Evolutionary conservation across 768 basidiomycete genomes (phyloP).

Genomic region (Bullera alba): DNA sequence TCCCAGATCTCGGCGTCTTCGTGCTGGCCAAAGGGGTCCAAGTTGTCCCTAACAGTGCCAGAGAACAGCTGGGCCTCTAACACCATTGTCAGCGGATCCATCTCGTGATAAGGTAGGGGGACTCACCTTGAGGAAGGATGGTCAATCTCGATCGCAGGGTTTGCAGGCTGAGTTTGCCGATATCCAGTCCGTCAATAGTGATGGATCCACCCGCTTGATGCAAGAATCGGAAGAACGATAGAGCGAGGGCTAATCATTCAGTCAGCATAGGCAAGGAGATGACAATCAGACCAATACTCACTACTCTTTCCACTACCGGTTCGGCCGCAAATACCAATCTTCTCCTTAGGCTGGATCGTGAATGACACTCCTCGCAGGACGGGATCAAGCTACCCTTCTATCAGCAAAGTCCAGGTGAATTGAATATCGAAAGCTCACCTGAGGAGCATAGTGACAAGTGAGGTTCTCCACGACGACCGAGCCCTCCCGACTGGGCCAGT

Average conservation of each 20-base stretch:
- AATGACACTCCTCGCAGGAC: conserved; percentile 48
- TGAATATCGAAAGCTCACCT: conserved; percentile 14
- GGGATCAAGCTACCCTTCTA: conserved; percentile 33
- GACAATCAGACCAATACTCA: conserved; percentile 8
- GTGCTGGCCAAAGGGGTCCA: conserved; percentile 43
- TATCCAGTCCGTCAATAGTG: conserved; percentile 48
- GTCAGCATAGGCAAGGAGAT: not conserved
- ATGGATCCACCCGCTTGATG: conserved; percentile 46
- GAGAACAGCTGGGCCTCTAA: conserved; percentile 41
- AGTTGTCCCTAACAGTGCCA: conserved; percentile 44
- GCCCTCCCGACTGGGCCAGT: conserved; percentile 46
- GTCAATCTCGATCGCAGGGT: conserved; percentile 65
- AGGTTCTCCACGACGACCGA: conserved; percentile 45
- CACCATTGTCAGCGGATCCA: not conserved
- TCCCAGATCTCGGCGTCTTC: conserved; percentile 37
- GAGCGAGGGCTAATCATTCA: conserved; percentile 42
- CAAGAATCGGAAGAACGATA: conserved; percentile 50
- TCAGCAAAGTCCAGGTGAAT: conserved; percentile 7
- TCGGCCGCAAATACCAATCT: conserved; percentile 47
- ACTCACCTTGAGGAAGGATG: conserved; percentile 47
- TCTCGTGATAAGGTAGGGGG: not conserved
- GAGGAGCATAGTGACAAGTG: conserved; percentile 43
- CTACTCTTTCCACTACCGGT: conserved; percentile 36
- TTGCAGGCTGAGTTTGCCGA: conserved; percentile 41
- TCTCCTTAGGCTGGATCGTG: conserved; percentile 45